A percentile compares a stretch with the other conserved stretches of the same genome.
Conservation (phyloP, 2,329 filamentous ascomycete species). For the Zymoseptoria brevis region DNA sequence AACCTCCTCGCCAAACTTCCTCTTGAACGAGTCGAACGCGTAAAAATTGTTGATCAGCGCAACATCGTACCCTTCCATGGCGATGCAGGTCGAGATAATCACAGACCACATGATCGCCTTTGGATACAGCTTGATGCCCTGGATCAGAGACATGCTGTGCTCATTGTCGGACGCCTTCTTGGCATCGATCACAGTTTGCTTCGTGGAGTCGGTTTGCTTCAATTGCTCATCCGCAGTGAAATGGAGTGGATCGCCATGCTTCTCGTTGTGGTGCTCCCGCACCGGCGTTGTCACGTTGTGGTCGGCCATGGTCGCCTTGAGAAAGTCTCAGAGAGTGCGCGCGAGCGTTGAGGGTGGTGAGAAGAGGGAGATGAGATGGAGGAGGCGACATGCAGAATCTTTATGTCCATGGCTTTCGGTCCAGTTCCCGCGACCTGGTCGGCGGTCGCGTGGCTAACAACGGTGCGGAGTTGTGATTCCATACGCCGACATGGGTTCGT, state of each 20-base stretch:
- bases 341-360: neutral
- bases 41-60: conserved; percentile 76
- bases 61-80: conserved; percentile 86
- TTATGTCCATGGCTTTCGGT: neutral
- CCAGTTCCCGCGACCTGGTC: neutral
- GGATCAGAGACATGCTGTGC: conserved; percentile 49
- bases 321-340: neutral
- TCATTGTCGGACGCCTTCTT: conserved; percentile 42
- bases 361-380: neutral
- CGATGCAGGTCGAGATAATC: conserved; percentile 81
- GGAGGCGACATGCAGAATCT: neutral
- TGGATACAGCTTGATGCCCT: conserved; percentile 75
- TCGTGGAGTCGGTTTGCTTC: conserved; percentile 21
- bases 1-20: conserved; percentile 20
- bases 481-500: neutral
- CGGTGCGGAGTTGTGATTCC: neutral
- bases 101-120: conserved; percentile 80
- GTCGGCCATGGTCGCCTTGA: neutral
- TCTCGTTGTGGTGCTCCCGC: neutral
- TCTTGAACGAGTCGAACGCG: conserved; percentile 41
- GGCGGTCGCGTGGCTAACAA: neutral
- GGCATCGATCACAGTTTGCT: conserved; percentile 33
- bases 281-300: neutral
- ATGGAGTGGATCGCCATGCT: conserved; percentile 9
- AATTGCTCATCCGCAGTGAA: conserved; percentile 26